A percentile compares a stretch with the other conserved stretches of the same genome.
These are phyloP conservation scores for Cyclanthera cordifolia DNA, from an alignment of 306 rosid species.

Conservation along the genomic window DNA sequence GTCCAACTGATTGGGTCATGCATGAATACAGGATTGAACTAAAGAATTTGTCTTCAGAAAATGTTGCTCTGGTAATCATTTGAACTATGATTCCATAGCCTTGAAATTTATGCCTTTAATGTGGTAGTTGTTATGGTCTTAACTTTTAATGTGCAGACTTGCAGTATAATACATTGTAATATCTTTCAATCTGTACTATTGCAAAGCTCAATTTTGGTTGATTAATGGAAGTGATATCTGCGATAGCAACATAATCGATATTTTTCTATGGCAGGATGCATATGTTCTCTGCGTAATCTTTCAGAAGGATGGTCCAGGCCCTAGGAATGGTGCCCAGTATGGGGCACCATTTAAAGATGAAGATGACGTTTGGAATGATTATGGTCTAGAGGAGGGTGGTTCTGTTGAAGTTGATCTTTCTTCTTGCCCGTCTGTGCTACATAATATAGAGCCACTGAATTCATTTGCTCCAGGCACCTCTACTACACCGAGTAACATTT, in stretches of 20 bases:
- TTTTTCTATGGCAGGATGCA: constrained; percentile 37
- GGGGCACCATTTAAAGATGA: constrained; percentile 52
- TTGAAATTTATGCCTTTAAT: not conserved
- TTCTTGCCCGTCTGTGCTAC: constrained; percentile 11
- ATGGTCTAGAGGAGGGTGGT: constrained; percentile 29
- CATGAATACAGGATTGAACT: constrained; percentile 64
- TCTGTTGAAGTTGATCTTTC: constrained; percentile 16
- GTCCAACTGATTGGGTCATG: constrained; percentile 79
- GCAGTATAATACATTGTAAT: no score
- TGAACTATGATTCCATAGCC: not conserved
- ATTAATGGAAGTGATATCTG: not conserved
- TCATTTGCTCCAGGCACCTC: constrained; percentile 20
- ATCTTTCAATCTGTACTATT: not conserved
- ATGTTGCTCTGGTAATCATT: constrained; percentile 39
- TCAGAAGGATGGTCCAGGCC: constrained; percentile 62
- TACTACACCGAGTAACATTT: constrained; percentile 5
- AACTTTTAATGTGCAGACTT: not conserved
- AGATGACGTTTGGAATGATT: constrained; percentile 46
- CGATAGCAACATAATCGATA: not conserved
- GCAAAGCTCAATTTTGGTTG: not conserved
- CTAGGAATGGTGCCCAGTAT: constrained; percentile 52
- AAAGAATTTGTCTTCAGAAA: constrained; percentile 19
- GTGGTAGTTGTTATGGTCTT: not conserved
- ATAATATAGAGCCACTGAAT: constrained; percentile 8
- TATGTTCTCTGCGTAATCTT: constrained; percentile 52